These are phyloP conservation scores for Leucocoprinus sp. DNA, from an alignment of 768 basidiomycete genomes.

Conservation along the genomic window DNA sequence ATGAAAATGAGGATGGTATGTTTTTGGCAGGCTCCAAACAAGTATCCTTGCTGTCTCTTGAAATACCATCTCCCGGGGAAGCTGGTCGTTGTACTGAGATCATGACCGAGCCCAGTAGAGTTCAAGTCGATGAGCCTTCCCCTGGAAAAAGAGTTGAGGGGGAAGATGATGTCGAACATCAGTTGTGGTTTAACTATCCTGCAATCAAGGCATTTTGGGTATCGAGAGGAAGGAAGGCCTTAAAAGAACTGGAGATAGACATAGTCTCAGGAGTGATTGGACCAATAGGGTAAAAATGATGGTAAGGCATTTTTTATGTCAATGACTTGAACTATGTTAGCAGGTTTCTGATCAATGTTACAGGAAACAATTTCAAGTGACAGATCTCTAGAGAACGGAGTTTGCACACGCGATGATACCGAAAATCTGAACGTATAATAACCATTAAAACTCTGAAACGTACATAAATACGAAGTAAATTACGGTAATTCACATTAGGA, in stretches of 20 bases:
- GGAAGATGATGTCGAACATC: not conserved
- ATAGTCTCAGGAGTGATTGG: slow-evolving; percentile 33
- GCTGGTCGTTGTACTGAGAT: not conserved
- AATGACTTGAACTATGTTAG: no score
- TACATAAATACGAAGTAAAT: not conserved
- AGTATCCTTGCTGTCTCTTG: slow-evolving; percentile 3
- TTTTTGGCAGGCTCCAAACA: not conserved
- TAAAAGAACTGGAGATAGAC: slow-evolving; percentile 40
- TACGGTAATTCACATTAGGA: not conserved
- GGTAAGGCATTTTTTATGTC: no score
- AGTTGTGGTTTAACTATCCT: slow-evolving; percentile 48
- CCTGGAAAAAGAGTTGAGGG: not conserved
- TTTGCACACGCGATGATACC: no score
- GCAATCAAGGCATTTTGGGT: slow-evolving; percentile 42
- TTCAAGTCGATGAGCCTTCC: slow-evolving; percentile 1
- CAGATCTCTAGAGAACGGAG: no score
- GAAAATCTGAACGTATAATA: no score
- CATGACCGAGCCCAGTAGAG: slow-evolving; percentile 8
- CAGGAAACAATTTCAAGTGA: not conserved
- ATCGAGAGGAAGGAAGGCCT: slow-evolving; percentile 37
- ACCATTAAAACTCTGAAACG: not conserved
- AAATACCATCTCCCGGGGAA: not conserved
- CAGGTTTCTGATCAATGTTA: no score
- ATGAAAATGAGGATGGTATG: not conserved
- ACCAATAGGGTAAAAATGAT: slow-evolving; percentile 1